Evolutionary conservation across 306 rosid species (phyloP), one percentile per base, ranked within the genome.

Genomic region (Acacia crassicarpa): DNA sequence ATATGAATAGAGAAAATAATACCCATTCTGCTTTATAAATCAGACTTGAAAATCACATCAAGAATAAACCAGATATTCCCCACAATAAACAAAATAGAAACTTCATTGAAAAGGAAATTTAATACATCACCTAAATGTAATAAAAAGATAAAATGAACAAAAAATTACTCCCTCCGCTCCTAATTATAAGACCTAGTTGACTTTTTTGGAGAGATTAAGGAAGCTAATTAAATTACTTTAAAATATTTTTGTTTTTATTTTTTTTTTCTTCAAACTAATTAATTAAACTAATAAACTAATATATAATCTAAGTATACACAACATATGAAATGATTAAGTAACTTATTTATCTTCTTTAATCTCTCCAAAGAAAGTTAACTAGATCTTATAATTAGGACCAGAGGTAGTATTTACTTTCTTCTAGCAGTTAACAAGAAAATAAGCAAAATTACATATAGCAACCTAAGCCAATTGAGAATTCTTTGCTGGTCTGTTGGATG

Each of bases 401-500:
- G n/a, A n/a, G n/a, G n/a, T n/a, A n/a, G n/a, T n/a, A 38, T 66
- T 49, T 56, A 53, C 43, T 44, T 44, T 62, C 70, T 69, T 66
- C 59, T 7, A 43, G 78, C 9, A 77, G 53, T 61, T 54, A 76
- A 45, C 46, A 44, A 77, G 82, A 45, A 67, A 79, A 66, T 58
- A 22, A 58, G 32, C 5, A 72, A 27, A 56, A 30, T 78, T 83
- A 71, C 78, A 78, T 35, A n/a, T 63, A 75, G 59, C 78, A 72
- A 92, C 98, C 97, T 92, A 22, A 95, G 97, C 98, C 98, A 93
- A 78, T 58, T 75, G 77, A 89, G 67, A 78, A 91, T 88, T 84
- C 94, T 90, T 69, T 91, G 94, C 86, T 94, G 95, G 83, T 94
- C 98, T 25, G 90, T 88, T 23, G 95, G 97, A 79, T 93, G 98